Base-by-base conservation (phyloP, 2,329 filamentous ascomycete species). In the Dactylellina drechsleri region DNA sequence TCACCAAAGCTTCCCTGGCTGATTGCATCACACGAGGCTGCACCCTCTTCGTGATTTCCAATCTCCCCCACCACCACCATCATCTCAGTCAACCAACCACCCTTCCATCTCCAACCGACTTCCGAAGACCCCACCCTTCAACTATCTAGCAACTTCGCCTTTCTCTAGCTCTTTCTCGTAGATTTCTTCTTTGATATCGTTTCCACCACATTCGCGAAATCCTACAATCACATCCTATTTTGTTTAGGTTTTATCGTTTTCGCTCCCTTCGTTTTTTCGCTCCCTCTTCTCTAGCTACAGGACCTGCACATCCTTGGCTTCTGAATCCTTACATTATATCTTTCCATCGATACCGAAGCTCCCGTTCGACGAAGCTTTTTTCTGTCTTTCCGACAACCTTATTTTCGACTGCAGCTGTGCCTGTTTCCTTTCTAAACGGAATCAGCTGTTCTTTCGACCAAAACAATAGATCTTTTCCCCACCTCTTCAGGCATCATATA, bases 21-120 rank as follows among this genome's bases (percentile, higher is more conserved):
- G 64, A 67, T 67, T 74, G 64, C 71, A 75, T 68, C 71, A 75
- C 71, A 75, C 71, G 71, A 75, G 71, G 71, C 71, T 75, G 71
- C 71, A 75, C 71, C 71, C 71, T 64, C 64, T 52, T 53, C 71
- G 71, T 75, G 70, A 57, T 53, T 54, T 45, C 49, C 57, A 59
- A 75, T 68, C 70, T 36, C 36, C 50, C 36, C 47, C 47, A 52
- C 47, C 47, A 52, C 36, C 10, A 52, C 43, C 10, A 53, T 31
- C 40, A 10, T 26, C 26, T n/a, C 54, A 41, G 12, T 13, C 54
- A 16, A 59, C 53, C 20, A 31, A 36, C n/a, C 53, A 31, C 49
- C 41, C 20, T 16, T 36, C 43, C 50, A 7, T 10, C 31, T 36
- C 1, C 31, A 36, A 36, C 31, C 31, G 31, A 36, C 31, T 36